Base-by-base conservation (phyloP, 2,329 filamentous ascomycete species). In the Penicillium glabrum region DNA sequence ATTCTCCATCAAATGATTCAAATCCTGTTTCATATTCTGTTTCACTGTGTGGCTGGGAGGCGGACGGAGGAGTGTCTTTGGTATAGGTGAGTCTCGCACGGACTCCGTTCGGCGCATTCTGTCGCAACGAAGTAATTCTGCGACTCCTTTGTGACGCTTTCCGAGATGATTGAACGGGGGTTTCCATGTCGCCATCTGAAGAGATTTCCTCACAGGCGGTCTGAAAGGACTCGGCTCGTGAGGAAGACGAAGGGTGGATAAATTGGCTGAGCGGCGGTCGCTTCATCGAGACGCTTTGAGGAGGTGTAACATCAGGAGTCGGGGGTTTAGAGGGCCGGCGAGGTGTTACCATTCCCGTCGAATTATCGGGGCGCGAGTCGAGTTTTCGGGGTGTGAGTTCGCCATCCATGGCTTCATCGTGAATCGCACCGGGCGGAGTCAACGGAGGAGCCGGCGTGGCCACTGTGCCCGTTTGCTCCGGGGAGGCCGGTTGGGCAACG, bases 221-320 rank as follows among this genome's bases (percentile, higher is more conserved):
- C 62, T 78, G 86, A 67, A 91, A 92, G 1, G 89, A 91, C 52
- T 88, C 86, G 23, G 86, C 82, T 39, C 82, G 82, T n/a, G 85
- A 87, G 1, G 79, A 80, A 7, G 81, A 73, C 3, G 80, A 86
- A 10, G 80, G 73, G 59, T 83, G 83, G 31, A 82, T 83, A 23
- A 82, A 80, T 61, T 86, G 82, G 60, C 73, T 74, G 45, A 79
- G 67, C 19, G 72, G 69, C 19, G 82, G 64, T 53, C 68, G 71
- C 54, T 66, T 61, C 5, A 63, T 63, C n/a, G 71, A 67, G 24
- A 67, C 61, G 31, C 67, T 62, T 56, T 85, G 82, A 35, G 89
- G 89, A 51, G 89, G 89, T 16, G 89, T 92, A 46, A 89, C 83
- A 73, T 91, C 89, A 33, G 89, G 89, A 3, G 89, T 92, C 31